phyloP scores from a whole-genome alignment of 1,284 basidiomycete species.

The Sanghuangporus weigelae region DNA sequence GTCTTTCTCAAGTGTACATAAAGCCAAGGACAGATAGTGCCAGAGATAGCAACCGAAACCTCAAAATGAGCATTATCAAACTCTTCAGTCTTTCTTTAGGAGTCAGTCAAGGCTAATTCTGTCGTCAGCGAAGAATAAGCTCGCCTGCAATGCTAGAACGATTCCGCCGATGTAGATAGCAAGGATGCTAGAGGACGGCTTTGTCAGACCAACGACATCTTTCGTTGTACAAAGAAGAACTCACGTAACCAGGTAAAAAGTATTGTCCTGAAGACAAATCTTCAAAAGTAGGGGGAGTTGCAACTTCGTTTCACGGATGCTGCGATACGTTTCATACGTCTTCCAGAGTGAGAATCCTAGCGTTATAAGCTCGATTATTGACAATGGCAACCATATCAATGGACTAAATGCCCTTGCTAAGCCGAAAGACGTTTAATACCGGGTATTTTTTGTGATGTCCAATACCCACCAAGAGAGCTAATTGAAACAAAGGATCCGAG shows the following conservation, averaged over 20 bases:
- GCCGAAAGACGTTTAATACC: not conserved
- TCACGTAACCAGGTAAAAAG: not conserved
- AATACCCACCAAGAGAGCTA: not conserved
- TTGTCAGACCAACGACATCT: too few species aligned
- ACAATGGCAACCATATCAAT: not conserved
- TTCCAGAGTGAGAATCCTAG: not conserved
- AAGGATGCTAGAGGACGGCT: not conserved
- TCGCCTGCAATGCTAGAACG: not conserved
- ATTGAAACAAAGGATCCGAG: not conserved
- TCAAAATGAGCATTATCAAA: not conserved
- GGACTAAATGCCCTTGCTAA: not conserved
- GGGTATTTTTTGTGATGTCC: not conserved
- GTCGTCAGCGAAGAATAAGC: too few species aligned
- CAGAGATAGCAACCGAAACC: not conserved
- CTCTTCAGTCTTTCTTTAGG: not conserved
- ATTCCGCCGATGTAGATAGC: not conserved
- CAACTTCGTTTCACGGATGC: not conserved
- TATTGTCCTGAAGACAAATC: not conserved
- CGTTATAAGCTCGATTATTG: not conserved
- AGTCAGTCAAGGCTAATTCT: too few species aligned
- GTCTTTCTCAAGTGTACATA: not conserved
- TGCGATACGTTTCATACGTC: not conserved
- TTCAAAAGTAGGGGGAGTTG: not conserved
- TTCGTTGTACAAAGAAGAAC: not conserved
- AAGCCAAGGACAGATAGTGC: not conserved